Conservation (phyloP, 2,329 filamentous ascomycete genomes). For the Fusarium nygamai region DNA sequence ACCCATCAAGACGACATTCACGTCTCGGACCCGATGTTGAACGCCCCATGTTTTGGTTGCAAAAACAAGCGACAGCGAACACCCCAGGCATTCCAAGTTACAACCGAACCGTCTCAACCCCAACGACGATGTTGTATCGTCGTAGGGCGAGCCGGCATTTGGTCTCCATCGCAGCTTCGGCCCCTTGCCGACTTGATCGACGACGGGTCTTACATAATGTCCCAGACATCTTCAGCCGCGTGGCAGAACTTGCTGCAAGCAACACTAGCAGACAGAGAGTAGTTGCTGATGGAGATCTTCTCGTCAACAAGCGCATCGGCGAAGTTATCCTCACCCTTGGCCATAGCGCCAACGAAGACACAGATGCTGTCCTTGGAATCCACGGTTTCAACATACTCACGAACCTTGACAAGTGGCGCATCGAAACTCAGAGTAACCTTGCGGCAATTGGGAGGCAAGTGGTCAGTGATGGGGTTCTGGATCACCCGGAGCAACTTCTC, state of each 20-base stretch:
- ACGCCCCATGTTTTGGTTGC: constrained; percentile 84
- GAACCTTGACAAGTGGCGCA: constrained; percentile 83
- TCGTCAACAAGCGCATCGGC: constrained; percentile 95
- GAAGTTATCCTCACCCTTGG: constrained; percentile 95
- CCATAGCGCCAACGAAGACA: constrained; percentile 98
- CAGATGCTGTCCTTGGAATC: constrained; percentile 90
- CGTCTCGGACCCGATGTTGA: constrained; percentile 80
- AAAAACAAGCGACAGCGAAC: constrained; percentile 84
- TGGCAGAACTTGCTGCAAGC: constrained; percentile 99
- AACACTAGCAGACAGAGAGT: constrained; percentile 95
- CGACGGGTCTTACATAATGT: constrained; percentile 74
- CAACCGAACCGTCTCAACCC: constrained; percentile 53
- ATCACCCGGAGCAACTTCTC: constrained; percentile 98
- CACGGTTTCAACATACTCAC: constrained; percentile 87
- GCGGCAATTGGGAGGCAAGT: constrained; percentile 94
- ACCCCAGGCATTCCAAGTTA: constrained; percentile 72
- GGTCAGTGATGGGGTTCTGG: constrained; percentile 97
- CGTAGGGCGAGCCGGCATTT: constrained; percentile 53
- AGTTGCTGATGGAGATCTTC: constrained; percentile 98
- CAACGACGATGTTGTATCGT: constrained; percentile 79
- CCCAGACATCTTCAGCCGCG: constrained; percentile 95
- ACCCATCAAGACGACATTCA: constrained; percentile 64
- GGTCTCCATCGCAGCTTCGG: constrained; percentile 36
- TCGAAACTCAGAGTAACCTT: constrained; percentile 98
- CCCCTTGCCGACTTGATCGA: constrained; percentile 18